Conservation (phyloP, 306 rosid species). For the Begonia fuchsioides region DNA sequence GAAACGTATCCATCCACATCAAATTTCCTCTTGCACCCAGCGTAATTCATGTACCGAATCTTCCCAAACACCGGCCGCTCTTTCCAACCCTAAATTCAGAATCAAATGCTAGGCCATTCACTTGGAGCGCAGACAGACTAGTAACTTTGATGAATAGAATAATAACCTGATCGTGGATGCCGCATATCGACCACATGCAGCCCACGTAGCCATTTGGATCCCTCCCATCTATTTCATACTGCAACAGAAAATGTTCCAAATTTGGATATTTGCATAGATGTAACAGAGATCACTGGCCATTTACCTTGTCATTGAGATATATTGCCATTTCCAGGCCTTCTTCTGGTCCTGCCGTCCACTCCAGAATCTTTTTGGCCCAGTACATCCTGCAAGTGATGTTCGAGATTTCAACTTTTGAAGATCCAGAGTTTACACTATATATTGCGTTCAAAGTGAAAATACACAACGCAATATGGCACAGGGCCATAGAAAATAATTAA, state of each 20-base stretch:
- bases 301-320: conserved; percentile 74
- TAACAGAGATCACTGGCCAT: background rate
- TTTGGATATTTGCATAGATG: background rate
- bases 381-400: conserved; percentile 49
- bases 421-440: background rate
- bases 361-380: conserved; percentile 95
- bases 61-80: conserved; percentile 79
- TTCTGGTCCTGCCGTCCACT: conserved; percentile 94
- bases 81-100: conserved; percentile 57
- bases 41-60: conserved; percentile 84
- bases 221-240: conserved; percentile 90
- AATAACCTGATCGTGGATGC: conserved; percentile 85
- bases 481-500: too few species aligned
- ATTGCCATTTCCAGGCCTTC: conserved; percentile 78
- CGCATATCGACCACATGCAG: conserved; percentile 97
- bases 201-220: conserved; percentile 86
- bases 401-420: conserved; percentile 4
- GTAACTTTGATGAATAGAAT: background rate
- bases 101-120: background rate
- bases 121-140: background rate
- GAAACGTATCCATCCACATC: conserved; percentile 65
- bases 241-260: conserved; percentile 10
- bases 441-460: too few species aligned
- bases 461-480: too few species aligned
- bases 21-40: conserved; percentile 92